Evolutionary conservation across 345 rosid genomes (phyloP), one percentile per base, ranked within the genome.

Genomic region (Eucalyptus globulus): DNA sequence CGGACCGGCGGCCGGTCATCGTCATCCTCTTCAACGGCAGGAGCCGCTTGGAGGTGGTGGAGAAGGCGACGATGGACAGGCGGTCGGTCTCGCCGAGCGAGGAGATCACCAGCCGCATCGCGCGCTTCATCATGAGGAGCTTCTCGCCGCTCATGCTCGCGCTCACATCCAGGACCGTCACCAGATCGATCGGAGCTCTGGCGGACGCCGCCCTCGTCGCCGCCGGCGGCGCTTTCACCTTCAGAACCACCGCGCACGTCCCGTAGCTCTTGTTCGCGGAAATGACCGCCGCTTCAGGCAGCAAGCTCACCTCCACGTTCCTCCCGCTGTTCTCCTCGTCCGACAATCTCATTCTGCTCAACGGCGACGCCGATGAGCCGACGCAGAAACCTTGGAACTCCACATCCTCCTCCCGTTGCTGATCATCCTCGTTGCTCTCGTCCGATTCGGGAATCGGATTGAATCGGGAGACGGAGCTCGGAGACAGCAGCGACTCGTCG

Each of bases 361-460:
- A 21, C 45, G 83, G 47, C 29, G 83, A 76, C 45, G 83, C 83
- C 83, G 83, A 2, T 40, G 87, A 54, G 69, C 86, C 88, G 3
- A 93, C 94, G 87, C 91, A 89, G 89, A 95, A 96, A n/a, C 98
- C 98, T 87, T 80, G 93, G 58, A 95, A 95, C 76, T 93, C 96
- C 6, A 89, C 90, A 86, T 87, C 87, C 22, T 88, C 92, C 12
- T 93, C 91, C 49, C 19, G 14, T 3, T 62, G 56, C 8, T 60
- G 91, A 9, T 90, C 95, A 7, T 91, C 95, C 80, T 93, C 93
- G 50, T 95, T 97, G 91, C 92, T 93, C 91, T 97, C 99, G 15
- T 95, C 96, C 29, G 96, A 94, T 91, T 97, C 99, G 0, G 95
- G 98, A 50, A 97, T 97, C 14, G 99, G 92, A 90, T 93, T 94